Percentiles rank a stretch among this genome's conserved stretches.
phyloP scores from a whole-genome alignment of 768 basidiomycete genomes.

The Termitomyces sp. region DNA sequence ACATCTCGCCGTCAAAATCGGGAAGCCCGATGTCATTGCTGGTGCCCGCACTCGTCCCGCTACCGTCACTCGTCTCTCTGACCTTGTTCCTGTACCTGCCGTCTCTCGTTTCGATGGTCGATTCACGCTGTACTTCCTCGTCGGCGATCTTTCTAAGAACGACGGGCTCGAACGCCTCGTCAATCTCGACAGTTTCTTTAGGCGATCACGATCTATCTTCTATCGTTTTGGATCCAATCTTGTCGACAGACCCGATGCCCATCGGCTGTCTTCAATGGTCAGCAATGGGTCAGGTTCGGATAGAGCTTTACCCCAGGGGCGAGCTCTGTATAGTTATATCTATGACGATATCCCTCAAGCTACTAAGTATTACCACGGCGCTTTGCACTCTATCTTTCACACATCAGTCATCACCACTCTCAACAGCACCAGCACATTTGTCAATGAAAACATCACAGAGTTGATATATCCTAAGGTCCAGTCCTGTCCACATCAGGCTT shows the following conservation, averaged over 20 bases:
- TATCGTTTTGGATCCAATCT: conserved; percentile 6
- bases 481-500: background rate
- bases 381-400: conserved; percentile 10
- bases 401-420: conserved; percentile 10
- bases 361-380: conserved; percentile 8
- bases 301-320: background rate
- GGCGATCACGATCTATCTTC: conserved; percentile 8
- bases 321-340: conserved; percentile 9
- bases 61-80: too few relatives aligned
- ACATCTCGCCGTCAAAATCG: too few relatives aligned
- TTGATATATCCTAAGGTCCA: conserved; percentile 6
- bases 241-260: background rate
- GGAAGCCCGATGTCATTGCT: too few relatives aligned
- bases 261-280: background rate
- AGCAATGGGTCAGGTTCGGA: background rate
- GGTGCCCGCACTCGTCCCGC: too few relatives aligned
- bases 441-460: conserved; percentile 6
- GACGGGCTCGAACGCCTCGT: too few relatives aligned
- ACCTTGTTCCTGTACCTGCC: too few relatives aligned
- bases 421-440: conserved; percentile 6
- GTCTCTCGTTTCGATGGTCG: too few relatives aligned
- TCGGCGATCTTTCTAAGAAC: too few relatives aligned
- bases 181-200: too few relatives aligned
- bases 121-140: too few relatives aligned
- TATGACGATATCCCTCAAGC: conserved; percentile 13